Conservation (phyloP, 163 green algal species). For the Scenedesmus sp. region DNA sequence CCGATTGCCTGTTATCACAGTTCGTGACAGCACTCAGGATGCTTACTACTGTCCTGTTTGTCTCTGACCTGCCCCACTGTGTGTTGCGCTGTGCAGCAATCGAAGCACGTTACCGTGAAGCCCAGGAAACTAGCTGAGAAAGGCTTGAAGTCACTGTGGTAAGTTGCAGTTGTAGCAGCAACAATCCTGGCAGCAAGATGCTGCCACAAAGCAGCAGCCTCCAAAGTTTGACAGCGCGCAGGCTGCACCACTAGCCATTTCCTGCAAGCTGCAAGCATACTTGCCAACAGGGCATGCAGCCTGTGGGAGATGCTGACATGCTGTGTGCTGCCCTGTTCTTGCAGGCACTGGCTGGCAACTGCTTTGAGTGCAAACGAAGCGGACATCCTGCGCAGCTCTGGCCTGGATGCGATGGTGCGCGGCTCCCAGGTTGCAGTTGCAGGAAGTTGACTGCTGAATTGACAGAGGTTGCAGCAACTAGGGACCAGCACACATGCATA, state of each 20-base stretch:
- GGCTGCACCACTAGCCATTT: not conserved
- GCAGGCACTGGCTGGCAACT: slow-evolving; percentile 50
- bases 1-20: no score
- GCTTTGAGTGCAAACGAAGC: slow-evolving; percentile 23
- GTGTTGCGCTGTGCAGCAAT: slow-evolving; percentile 36
- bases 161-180: not conserved
- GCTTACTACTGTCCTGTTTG: no score
- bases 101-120: slow-evolving; percentile 52
- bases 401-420: slow-evolving; percentile 55
- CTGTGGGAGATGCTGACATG: not conserved
- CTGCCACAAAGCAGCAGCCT: not conserved
- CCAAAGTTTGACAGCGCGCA: not conserved
- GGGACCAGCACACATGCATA: no score
- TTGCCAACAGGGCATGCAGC: not conserved
- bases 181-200: not conserved
- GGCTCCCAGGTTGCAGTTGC: not conserved
- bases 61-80: not conserved
- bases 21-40: no score
- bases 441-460: not conserved
- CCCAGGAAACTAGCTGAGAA: slow-evolving; percentile 32
- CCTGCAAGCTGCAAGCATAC: not conserved
- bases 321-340: not conserved
- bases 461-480: not conserved
- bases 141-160: slow-evolving; percentile 47
- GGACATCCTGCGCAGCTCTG: slow-evolving; percentile 51